These are phyloP conservation scores for Cladosporium austrohemisphaericum DNA, from an alignment of 2,329 filamentous ascomycete genomes.

Conservation along the genomic window DNA sequence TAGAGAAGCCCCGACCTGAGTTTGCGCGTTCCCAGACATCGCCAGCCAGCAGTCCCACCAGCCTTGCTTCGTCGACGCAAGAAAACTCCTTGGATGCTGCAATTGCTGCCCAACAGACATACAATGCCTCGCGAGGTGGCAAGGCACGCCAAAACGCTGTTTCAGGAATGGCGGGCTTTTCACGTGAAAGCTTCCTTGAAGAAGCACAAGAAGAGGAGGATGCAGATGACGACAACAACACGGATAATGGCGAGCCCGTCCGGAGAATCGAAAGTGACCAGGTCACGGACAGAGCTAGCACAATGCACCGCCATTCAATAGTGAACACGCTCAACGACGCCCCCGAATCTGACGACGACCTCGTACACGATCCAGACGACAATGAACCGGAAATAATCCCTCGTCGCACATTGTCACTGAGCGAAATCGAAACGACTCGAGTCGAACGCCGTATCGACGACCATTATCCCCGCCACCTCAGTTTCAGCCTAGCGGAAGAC, in stretches of 20 bases:
- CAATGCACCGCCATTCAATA: neutral
- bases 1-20: constrained; percentile 19
- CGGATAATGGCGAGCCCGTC: constrained; percentile 39
- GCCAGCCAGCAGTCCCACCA: constrained; percentile 28
- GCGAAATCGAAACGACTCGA: constrained; percentile 33
- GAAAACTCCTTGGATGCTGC: constrained; percentile 29
- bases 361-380: neutral
- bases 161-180: neutral
- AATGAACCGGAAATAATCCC: constrained; percentile 5
- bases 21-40: constrained; percentile 25
- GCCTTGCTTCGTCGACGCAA: constrained; percentile 17
- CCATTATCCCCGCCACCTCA: constrained; percentile 68
- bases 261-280: constrained; percentile 1
- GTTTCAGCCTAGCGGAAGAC: constrained; percentile 72
- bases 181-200: constrained; percentile 5
- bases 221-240: constrained; percentile 47
- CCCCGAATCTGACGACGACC: constrained; percentile 3
- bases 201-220: constrained; percentile 20
- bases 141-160: neutral
- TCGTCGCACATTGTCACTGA: constrained; percentile 54
- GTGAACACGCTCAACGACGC: neutral
- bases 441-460: constrained; percentile 41
- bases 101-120: constrained; percentile 34
- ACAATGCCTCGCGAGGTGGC: constrained; percentile 28
- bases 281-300: neutral